A percentile compares a stretch with the other conserved stretches of the same genome.
phyloP scores from a whole-genome alignment of 148 eudicot genomes.

The Bassia scoparia region DNA sequence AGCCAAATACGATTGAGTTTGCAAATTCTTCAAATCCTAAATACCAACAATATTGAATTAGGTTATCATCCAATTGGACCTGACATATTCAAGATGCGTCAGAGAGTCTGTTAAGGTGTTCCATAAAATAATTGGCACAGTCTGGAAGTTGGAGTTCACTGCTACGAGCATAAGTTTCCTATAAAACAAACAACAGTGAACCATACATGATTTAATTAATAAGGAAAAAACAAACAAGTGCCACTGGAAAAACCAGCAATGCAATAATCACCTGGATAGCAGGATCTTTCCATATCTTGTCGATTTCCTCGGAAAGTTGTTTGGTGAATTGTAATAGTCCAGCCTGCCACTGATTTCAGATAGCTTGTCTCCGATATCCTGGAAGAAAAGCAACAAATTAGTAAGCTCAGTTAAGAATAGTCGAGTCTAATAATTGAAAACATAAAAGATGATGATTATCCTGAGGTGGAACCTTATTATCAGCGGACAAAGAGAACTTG shows the following conservation, averaged over 20 bases:
- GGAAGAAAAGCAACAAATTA: constrained; percentile 18
- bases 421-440: too few relatives aligned
- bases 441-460: too few relatives aligned
- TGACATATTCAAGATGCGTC: constrained; percentile 61
- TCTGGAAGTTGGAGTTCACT: constrained; percentile 93
- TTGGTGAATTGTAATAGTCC: constrained; percentile 65
- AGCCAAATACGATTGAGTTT: too few relatives aligned
- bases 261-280: constrained; percentile 72
- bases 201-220: too few relatives aligned
- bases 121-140: constrained; percentile 77
- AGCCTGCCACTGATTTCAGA: constrained; percentile 79
- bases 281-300: constrained; percentile 72
- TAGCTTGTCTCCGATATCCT: constrained; percentile 80
- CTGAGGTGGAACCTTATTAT: background rate
- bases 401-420: too few relatives aligned
- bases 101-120: constrained; percentile 70
- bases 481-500: too few relatives aligned
- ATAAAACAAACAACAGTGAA: constrained; percentile 19
- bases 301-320: constrained; percentile 69
- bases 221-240: too few relatives aligned
- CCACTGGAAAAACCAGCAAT: too few relatives aligned
- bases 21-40: too few relatives aligned
- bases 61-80: too few relatives aligned
- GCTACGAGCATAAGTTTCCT: constrained; percentile 80
- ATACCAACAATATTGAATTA: too few relatives aligned